Evolutionary conservation across 805 yeast genomes (phyloP), one percentile per base, ranked within the genome.

Genomic region (Saccharomycopsis sp.): DNA sequence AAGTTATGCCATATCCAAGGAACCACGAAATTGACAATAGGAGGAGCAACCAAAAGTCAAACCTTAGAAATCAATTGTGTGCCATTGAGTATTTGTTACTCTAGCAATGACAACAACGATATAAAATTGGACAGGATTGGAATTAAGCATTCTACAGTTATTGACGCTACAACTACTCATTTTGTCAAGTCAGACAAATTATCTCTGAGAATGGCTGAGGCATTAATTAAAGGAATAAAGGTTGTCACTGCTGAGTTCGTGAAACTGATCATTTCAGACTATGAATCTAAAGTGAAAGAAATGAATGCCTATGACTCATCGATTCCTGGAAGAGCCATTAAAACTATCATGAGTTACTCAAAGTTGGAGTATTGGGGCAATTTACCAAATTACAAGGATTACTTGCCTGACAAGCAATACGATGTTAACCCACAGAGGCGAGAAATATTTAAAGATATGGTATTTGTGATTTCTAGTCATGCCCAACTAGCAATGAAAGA

Each of bases 161-260:
- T 47, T 21, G 29, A 8, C 16, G 37, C 21, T 3, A 7, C 19
- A 4, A 47, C 51, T 4, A 47, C 47, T 5, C 41, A 39, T 24
- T 47, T 47, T 31, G 33, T 47, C 14, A 29, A 42, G 14, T 21
- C 39, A 27, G 41, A 28, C 26, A 40, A 41, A 32, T 31, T 45
- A 22, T 34, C 44, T 3, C 22, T 41, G 4, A 43, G 40, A n/a
- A 19, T 43, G 13, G 38, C 47, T 3, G 29, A 43, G 31, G 44
- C 47, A 5, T n/a, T 47, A 34, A 41, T 47, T 9, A 39, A 27
- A 23, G 26, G 32, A 7, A 4, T 47, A 14, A 26, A 27, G n/a
- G 35, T 47, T 3, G 41, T 47, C 2, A 19, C n/a, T n/a, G 16
- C 21, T 21, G 22, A 40, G 7, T 45, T 29, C 19, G 20, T 45